Base-by-base conservation (phyloP, 441 rosid species). In the Francoa sonchifolia region DNA sequence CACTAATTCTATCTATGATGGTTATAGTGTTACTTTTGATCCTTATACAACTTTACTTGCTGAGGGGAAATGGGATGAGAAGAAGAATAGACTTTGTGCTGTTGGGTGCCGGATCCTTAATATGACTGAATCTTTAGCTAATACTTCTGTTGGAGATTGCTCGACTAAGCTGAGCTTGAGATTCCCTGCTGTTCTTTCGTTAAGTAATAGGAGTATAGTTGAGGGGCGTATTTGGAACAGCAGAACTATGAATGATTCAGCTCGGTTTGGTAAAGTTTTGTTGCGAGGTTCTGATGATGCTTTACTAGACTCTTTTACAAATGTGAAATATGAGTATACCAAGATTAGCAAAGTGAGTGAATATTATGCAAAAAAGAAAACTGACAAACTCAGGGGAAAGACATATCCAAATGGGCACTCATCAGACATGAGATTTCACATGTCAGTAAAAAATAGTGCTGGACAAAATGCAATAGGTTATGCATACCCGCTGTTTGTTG, bases 41-140 rank as follows among this genome's bases (percentile, higher is more conserved):
- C 98, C 96, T 29, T 59, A 56, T 29, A 58, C 47, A 8, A 67
- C 66, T 14, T 55, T 85, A 53, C 48, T 90, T 19, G 88, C 81
- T 1, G 96, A 90, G 72, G 96, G 87, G 44, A 46, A 50, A 31
- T 86, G 98, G 95, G 76, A 79, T 68, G 68, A 55, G 16, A 63
- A 68, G 68, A 71, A 44, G 65, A 66, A 76, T 55, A 71, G 61
- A 47, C 54, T 82, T 35, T 72, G 75, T 50, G 79, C 74, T 25
- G 71, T 72, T 36, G 89, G 74, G 2, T 90, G 98, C 47, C 66
- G 73, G 44, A 51, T 86, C 57, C 58, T 73, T 55, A 74, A 77
- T 59, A 63, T 57, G 23, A 40, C 69, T 0, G 67, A 47, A 16
- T 64, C 87, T 36, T 35, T 73, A 58, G 53, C 54, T 40, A 48